phyloP scores from a whole-genome alignment of 2,329 filamentous ascomycete species.

The Pseudopyricularia javanii region DNA sequence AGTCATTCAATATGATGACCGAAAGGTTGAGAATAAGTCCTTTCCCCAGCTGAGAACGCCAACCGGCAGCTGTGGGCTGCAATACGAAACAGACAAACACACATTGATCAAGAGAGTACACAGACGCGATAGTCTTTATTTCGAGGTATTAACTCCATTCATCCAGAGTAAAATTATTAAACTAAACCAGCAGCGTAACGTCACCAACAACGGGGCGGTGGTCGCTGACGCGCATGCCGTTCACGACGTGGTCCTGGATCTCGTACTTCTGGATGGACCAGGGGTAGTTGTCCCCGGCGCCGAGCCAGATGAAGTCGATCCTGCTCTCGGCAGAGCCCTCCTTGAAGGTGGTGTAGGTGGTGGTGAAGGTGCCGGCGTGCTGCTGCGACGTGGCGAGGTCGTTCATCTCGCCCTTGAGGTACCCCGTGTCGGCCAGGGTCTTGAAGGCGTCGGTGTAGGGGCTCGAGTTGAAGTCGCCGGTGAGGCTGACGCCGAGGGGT shows the following conservation, averaged over 20 bases:
- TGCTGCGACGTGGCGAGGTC: not conserved
- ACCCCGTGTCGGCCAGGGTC: not conserved
- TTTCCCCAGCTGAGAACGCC: too few species aligned
- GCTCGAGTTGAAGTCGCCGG: conserved; percentile 5
- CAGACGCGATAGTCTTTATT: too few species aligned
- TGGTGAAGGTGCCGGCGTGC: not conserved
- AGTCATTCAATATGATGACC: too few species aligned
- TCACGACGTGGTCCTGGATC: not conserved
- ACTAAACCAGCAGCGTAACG: too few species aligned
- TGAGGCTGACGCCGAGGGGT: conserved; percentile 1
- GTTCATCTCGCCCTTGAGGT: not conserved
- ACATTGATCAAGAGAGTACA: too few species aligned
- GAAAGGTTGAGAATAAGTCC: too few species aligned
- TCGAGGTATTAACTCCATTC: too few species aligned
- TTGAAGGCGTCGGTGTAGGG: not conserved
- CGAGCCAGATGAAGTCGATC: conserved; percentile 6
- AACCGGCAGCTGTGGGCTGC: too few species aligned
- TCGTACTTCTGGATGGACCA: conserved; percentile 1
- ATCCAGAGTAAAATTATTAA: too few species aligned
- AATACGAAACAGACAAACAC: too few species aligned
- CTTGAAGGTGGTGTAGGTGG: not conserved
- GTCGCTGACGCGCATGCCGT: conserved; percentile 3
- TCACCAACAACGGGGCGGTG: conserved; percentile 3
- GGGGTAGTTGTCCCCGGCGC: conserved; percentile 2
- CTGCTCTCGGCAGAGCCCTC: conserved; percentile 3